phyloP scores from a whole-genome alignment of 1,284 basidiomycete species.

The Melampsora larici-populina region DNA sequence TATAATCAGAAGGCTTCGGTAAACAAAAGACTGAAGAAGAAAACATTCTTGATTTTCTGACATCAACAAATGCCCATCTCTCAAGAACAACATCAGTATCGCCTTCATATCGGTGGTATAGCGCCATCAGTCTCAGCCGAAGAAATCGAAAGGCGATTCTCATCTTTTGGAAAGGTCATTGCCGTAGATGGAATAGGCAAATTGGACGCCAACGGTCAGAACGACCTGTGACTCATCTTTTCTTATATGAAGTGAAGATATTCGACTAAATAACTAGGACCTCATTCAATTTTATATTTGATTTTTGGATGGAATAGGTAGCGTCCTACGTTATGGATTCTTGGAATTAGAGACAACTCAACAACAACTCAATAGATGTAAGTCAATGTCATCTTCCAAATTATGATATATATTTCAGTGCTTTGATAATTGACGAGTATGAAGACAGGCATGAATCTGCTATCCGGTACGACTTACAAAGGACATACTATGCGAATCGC shows the following conservation, averaged over 20 bases:
- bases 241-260: background rate
- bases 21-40: background rate
- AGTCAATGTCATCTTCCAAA: slow-evolving; percentile 48
- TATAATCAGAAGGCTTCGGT: no score
- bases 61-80: background rate
- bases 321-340: slow-evolving; percentile 67
- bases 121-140: slow-evolving; percentile 63
- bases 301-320: slow-evolving; percentile 45
- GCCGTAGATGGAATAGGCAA: slow-evolving; percentile 67
- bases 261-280: no score
- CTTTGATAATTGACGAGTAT: slow-evolving; percentile 16
- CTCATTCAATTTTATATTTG: background rate
- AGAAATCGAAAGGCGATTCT: slow-evolving; percentile 64
- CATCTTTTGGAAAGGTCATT: slow-evolving; percentile 66
- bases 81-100: slow-evolving; percentile 42
- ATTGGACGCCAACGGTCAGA: slow-evolving; percentile 62
- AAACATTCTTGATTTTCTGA: background rate
- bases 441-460: slow-evolving; percentile 63
- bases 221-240: slow-evolving; percentile 1
- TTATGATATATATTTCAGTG: slow-evolving; percentile 36
- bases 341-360: slow-evolving; percentile 67
- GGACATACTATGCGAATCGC: slow-evolving; percentile 74
- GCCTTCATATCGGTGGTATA: slow-evolving; percentile 70
- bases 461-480: slow-evolving; percentile 76
- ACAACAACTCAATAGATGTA: slow-evolving; percentile 65